Percentiles rank a stretch among this genome's conserved stretches.
phyloP scores from a whole-genome alignment of 225 moss, liverwort and hornwort species.

The Straminergon stramineum region DNA sequence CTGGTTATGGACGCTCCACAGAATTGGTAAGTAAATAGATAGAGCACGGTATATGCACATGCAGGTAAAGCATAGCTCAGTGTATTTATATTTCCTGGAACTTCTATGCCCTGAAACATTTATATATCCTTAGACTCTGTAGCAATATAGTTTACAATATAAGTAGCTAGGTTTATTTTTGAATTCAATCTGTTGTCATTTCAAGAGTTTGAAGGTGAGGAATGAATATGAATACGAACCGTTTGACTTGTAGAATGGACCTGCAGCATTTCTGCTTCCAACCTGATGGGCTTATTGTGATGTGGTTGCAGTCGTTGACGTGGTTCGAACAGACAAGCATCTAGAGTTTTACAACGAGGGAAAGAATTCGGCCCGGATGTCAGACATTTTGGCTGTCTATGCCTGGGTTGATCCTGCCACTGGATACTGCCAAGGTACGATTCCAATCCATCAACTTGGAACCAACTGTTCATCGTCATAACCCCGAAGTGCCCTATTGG shows the following conservation, averaged over 20 bases:
- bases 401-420: constrained; percentile 88
- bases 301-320: constrained; percentile 65
- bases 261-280: not conserved
- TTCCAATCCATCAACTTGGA: not conserved
- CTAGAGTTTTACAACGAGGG: constrained; percentile 73
- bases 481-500: not conserved
- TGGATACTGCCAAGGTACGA: constrained; percentile 82
- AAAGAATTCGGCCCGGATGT: constrained; percentile 86
- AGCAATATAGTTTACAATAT: not conserved
- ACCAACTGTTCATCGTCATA: not conserved
- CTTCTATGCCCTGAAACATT: not conserved
- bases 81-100: not conserved
- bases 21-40: constrained; percentile 41
- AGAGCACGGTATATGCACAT: not conserved
- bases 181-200: not conserved
- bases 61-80: not conserved
- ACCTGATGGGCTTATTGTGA: constrained; percentile 2
- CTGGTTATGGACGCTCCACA: constrained; percentile 85
- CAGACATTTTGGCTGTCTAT: constrained; percentile 91
- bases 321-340: constrained; percentile 85
- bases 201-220: not conserved
- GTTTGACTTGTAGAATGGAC: not conserved
- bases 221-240: not conserved
- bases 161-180: not conserved
- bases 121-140: not conserved